These are phyloP conservation scores for Penicillium parvum DNA, from an alignment of 495 filamentous ascomycete species.

Conservation along the genomic window DNA sequence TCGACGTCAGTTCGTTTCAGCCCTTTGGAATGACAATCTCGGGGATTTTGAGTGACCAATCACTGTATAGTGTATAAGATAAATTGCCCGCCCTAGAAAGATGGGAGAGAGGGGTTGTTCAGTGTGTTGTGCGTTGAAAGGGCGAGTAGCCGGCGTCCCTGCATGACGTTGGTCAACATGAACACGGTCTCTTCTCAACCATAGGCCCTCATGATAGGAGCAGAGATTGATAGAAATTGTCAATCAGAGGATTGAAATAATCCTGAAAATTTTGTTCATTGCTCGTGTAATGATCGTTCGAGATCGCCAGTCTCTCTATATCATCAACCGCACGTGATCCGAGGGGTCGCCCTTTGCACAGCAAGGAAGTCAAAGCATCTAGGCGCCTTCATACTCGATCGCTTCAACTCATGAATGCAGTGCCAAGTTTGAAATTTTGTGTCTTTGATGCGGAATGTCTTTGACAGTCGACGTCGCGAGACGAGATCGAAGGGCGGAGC, in stretches of 20 bases:
- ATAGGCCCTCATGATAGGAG: too few relatives aligned
- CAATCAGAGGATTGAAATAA: background rate
- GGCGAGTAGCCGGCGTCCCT: conserved; percentile 12
- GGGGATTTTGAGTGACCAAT: conserved; percentile 1
- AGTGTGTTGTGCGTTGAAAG: conserved; percentile 1
- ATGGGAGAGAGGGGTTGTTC: background rate
- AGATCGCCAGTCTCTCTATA: background rate
- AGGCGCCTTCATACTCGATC: conserved; percentile 19
- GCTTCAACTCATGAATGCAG: conserved; percentile 3
- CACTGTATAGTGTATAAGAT: background rate
- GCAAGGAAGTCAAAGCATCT: conserved; percentile 16
- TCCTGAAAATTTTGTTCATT: background rate
- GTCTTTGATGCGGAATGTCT: conserved; percentile 1
- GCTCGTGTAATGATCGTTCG: background rate
- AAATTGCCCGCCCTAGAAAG: background rate
- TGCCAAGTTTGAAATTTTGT: conserved; percentile 1
- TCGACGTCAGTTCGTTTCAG: conserved; percentile 18
- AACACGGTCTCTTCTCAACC: too few relatives aligned
- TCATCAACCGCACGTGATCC: conserved; percentile 3
- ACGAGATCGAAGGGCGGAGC: too few relatives aligned
- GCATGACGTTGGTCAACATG: conserved; percentile 21
- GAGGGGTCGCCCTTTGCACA: conserved; percentile 11
- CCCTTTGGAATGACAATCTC: conserved; percentile 12
- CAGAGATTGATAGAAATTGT: too few relatives aligned
- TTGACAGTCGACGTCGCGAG: too few relatives aligned